Conservation (phyloP, 441 rosid genomes). For the Gossypium armourianum region DNA sequence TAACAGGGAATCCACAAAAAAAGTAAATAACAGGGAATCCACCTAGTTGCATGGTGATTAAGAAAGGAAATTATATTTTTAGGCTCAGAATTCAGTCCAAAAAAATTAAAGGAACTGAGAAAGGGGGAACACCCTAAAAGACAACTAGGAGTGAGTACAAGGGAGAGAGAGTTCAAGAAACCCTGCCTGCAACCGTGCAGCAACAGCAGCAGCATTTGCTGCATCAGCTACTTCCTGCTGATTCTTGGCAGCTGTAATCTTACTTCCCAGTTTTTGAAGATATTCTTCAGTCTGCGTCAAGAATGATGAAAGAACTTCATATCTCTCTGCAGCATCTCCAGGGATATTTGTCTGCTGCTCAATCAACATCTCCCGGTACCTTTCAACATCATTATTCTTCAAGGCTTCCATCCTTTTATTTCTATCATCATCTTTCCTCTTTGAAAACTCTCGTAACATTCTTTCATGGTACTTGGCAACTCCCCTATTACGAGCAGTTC, state of each 20-base stretch:
- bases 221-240: slow-evolving; percentile 99
- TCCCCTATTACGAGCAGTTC: slow-evolving; percentile 95
- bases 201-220: slow-evolving; percentile 82
- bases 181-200: slow-evolving; percentile 80
- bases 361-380: slow-evolving; percentile 93
- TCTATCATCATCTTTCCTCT: slow-evolving; percentile 89
- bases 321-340: slow-evolving; percentile 96
- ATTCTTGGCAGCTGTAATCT: slow-evolving; percentile 87
- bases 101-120: not conserved
- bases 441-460: slow-evolving; percentile 86
- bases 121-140: slow-evolving; percentile 5
- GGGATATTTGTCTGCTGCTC: slow-evolving; percentile 86
- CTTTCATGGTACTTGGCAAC: slow-evolving; percentile 98
- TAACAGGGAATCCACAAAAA: slow-evolving; percentile 13
- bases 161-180: slow-evolving; percentile 12
- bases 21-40: slow-evolving; percentile 21
- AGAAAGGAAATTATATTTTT: not conserved
- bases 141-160: slow-evolving; percentile 10
- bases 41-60: not conserved
- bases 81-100: not conserved
- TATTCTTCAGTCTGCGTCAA: slow-evolving; percentile 95
- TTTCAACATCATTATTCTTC: slow-evolving; percentile 97
- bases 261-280: slow-evolving; percentile 82
- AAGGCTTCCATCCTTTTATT: slow-evolving; percentile 98
- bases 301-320: slow-evolving; percentile 88